These are phyloP conservation scores for Cryptosporidium muris DNA, from an alignment of 169 alveolate species.

Conservation along the genomic window DNA sequence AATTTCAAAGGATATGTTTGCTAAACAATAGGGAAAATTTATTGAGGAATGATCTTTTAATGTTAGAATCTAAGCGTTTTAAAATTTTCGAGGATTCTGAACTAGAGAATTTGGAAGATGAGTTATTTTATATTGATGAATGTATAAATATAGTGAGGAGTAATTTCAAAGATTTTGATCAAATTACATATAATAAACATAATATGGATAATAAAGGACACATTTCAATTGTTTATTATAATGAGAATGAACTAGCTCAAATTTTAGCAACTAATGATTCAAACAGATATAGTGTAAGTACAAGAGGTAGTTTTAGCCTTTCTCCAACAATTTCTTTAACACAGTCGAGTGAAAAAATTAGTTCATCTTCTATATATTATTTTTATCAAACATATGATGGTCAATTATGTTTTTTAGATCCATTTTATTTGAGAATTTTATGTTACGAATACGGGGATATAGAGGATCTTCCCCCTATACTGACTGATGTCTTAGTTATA, in stretches of 20 bases:
- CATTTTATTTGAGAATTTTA: slow-evolving; percentile 31
- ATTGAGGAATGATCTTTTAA: slow-evolving; percentile 21
- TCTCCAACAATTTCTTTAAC: too few relatives aligned
- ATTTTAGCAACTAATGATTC: too few relatives aligned
- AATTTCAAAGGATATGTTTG: slow-evolving; percentile 53
- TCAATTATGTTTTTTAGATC: slow-evolving; percentile 45
- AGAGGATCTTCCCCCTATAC: slow-evolving; percentile 22
- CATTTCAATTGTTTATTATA: too few relatives aligned
- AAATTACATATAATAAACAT: too few relatives aligned
- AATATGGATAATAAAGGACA: too few relatives aligned
- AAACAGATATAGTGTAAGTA: too few relatives aligned
- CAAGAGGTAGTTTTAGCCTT: too few relatives aligned
- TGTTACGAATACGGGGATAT: slow-evolving; percentile 44
- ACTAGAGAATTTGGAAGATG: neutral
- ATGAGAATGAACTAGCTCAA: too few relatives aligned
- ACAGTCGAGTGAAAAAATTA: too few relatives aligned
- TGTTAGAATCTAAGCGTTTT: slow-evolving; percentile 21
- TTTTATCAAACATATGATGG: slow-evolving; percentile 61
- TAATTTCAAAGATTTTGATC: too few relatives aligned
- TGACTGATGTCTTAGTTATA: slow-evolving; percentile 11
- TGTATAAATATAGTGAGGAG: slow-evolving; percentile 26
- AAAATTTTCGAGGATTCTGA: neutral
- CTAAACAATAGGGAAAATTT: slow-evolving; percentile 5
- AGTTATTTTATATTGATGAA: slow-evolving; percentile 35
- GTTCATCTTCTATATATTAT: slow-evolving; percentile 3